Evolutionary conservation across 129 eudicot species (phyloP).

Genomic region (Flaveria brownii): DNA sequence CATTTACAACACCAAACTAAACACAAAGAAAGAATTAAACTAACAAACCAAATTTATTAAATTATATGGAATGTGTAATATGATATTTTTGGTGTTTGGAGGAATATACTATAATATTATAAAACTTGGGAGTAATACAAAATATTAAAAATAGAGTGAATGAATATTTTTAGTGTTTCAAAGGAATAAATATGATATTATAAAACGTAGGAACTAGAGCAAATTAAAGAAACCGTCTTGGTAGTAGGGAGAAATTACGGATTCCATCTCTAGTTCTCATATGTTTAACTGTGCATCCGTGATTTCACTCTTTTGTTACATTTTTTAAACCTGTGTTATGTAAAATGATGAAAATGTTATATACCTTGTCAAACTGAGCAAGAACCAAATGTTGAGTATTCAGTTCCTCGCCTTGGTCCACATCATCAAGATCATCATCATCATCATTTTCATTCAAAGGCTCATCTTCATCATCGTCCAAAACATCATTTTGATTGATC

Average conservation of each 20-base stretch:
- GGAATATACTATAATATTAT: background rate
- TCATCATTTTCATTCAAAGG: constrained; percentile 85
- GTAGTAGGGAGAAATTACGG: background rate
- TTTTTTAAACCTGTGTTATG: background rate
- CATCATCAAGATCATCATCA: constrained; percentile 86
- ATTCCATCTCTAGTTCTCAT: background rate
- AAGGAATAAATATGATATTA: background rate
- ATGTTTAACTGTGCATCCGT: background rate
- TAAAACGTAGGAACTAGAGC: background rate
- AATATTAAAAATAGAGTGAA: background rate
- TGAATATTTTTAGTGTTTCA: background rate
- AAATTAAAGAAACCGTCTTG: background rate
- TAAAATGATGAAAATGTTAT: background rate
- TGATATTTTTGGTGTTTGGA: background rate
- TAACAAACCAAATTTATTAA: background rate
- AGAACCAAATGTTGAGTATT: constrained; percentile 82
- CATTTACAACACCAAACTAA: too few species aligned
- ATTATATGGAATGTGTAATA: background rate
- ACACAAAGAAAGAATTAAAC: too few species aligned
- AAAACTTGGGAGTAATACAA: background rate
- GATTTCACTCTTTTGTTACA: background rate
- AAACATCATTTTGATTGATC: constrained; percentile 53
- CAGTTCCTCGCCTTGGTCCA: constrained; percentile 86
- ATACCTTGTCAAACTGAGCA: constrained; percentile 96
- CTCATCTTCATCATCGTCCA: constrained; percentile 82